Conservation (phyloP, 1,139 yeast species). For the Yamadazyma triangularis region DNA sequence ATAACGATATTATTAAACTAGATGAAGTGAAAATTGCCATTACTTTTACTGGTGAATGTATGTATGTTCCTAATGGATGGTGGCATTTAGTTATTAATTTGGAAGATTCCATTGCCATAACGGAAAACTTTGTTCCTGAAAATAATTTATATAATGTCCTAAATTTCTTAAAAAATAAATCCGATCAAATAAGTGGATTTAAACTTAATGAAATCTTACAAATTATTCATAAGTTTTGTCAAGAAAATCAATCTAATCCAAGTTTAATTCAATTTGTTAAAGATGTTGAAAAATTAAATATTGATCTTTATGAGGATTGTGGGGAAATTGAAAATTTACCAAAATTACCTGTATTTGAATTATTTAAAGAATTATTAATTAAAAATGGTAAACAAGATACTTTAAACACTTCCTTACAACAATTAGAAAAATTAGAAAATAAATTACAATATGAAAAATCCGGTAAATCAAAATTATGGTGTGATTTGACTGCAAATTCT, state of each 20-base stretch:
- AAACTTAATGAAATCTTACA: conserved; percentile 47
- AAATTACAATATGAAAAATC: conserved; percentile 17
- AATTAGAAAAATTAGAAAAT: conserved; percentile 18
- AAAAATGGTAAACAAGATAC: conserved; percentile 27
- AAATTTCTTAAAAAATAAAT: conserved; percentile 61
- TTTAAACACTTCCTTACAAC: conserved; percentile 28
- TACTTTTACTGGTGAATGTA: conserved; percentile 77
- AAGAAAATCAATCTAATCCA: conserved; percentile 2
- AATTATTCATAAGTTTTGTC: conserved; percentile 22
- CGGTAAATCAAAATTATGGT: conserved; percentile 8
- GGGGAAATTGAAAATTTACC: conserved; percentile 36
- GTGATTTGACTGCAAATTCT: conserved; percentile 3
- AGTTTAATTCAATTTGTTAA: conserved; percentile 6
- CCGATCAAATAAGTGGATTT: conserved; percentile 77
- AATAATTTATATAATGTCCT: conserved; percentile 56
- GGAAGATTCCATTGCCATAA: conserved; percentile 73
- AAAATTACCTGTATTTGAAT: conserved; percentile 54
- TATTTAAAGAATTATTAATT: conserved; percentile 45
- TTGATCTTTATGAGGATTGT: conserved; percentile 37
- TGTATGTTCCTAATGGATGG: conserved; percentile 93
- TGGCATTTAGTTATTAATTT: conserved; percentile 90
- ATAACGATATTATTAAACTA: conserved; percentile 49
- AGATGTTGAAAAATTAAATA: conserved; percentile 11
- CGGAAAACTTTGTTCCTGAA: conserved; percentile 81
- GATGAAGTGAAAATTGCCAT: conserved; percentile 61